These are phyloP conservation scores for Pyrenophora teres DNA, from an alignment of 2,329 filamentous ascomycete species.

Conservation along the genomic window DNA sequence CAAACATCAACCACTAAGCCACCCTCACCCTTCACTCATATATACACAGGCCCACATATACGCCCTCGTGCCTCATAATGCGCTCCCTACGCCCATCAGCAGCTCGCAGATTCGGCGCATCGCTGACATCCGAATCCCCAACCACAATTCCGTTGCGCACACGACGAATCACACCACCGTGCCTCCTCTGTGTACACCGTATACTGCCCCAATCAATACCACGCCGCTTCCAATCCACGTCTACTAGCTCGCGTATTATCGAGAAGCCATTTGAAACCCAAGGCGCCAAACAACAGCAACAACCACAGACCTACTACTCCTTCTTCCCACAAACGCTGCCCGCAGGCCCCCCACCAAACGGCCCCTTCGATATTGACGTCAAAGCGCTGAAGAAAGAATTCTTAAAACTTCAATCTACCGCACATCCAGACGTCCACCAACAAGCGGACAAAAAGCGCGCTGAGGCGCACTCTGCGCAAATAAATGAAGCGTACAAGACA, in stretches of 20 bases:
- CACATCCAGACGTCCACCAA: constrained; percentile 72
- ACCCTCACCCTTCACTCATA: not conserved
- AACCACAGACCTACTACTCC: constrained; percentile 71
- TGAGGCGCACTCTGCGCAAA: constrained; percentile 76
- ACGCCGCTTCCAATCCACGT: constrained; percentile 34
- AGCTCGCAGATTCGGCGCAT: constrained; percentile 32
- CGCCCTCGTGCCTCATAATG: constrained; percentile 13
- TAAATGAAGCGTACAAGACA: constrained; percentile 92
- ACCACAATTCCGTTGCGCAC: constrained; percentile 19
- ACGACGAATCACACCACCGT: constrained; percentile 27
- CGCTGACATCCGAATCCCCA: constrained; percentile 21
- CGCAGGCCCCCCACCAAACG: constrained; percentile 73
- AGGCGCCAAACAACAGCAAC: constrained; percentile 5
- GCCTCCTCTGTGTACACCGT: constrained; percentile 30
- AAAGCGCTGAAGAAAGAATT: constrained; percentile 79
- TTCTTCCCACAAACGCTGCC: constrained; percentile 85
- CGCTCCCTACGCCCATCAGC: constrained; percentile 27
- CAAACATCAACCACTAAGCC: not conserved
- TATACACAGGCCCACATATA: not conserved
- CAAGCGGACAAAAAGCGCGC: constrained; percentile 62
- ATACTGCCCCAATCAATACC: constrained; percentile 11
- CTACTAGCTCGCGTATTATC: constrained; percentile 9
- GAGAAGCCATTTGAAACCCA: constrained; percentile 24
- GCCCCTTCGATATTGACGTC: constrained; percentile 75
- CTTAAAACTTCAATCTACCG: constrained; percentile 76